Evolutionary conservation across 345 rosid genomes (phyloP).

Genomic region (Populus deltoides): DNA sequence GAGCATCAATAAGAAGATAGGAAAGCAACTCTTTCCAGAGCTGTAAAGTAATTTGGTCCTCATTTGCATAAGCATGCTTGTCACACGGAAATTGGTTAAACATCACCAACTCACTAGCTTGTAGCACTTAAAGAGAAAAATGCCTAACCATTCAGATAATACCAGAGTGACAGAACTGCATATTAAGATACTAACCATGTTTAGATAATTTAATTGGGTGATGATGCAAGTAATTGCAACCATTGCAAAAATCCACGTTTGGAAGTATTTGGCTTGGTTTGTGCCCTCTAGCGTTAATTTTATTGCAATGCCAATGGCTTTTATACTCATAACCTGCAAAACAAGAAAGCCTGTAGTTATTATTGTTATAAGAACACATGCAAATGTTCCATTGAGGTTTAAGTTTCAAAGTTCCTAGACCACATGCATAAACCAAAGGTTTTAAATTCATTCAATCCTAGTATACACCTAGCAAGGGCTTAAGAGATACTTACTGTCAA

Average conservation of each 20-base stretch:
- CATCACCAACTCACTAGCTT: neutral
- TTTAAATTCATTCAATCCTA: conserved; percentile 1
- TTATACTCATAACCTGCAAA: conserved; percentile 75
- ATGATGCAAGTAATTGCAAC: conserved; percentile 67
- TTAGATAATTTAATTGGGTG: conserved; percentile 69
- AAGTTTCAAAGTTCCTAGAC: neutral
- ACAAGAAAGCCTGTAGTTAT: neutral
- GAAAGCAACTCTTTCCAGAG: neutral
- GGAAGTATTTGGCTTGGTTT: conserved; percentile 55
- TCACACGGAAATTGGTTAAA: neutral
- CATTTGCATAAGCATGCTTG: neutral
- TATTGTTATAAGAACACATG: neutral
- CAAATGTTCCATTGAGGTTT: neutral
- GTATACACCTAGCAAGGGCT: neutral
- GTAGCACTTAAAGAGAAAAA: neutral
- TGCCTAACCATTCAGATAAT: neutral
- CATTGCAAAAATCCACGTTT: conserved; percentile 75
- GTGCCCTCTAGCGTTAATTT: conserved; percentile 63
- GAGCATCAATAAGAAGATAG: neutral
- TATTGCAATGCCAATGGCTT: conserved; percentile 83
- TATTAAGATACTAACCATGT: conserved; percentile 52
- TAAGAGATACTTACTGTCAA: conserved; percentile 52
- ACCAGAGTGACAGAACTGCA: neutral
- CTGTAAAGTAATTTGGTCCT: neutral
- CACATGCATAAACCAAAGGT: conserved; percentile 2